These are phyloP conservation scores for Chaetoceros muelleri DNA, from an alignment of 108 stramenopile species.

Conservation along the genomic window DNA sequence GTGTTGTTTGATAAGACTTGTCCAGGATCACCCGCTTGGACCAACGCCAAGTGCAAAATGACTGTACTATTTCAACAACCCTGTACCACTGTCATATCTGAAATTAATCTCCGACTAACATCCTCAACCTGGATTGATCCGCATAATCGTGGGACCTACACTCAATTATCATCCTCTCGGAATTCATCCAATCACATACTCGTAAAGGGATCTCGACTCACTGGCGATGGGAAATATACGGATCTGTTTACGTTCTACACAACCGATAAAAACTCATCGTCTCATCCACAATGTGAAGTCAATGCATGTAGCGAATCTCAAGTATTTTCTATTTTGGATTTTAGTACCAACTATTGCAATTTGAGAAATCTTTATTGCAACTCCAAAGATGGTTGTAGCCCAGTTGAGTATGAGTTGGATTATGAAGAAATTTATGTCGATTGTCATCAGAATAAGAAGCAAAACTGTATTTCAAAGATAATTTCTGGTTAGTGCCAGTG, in stretches of 20 bases:
- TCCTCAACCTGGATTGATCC: background rate
- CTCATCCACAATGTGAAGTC: too few species aligned
- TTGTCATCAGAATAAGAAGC: background rate
- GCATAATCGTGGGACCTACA: background rate
- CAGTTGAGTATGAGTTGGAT: background rate
- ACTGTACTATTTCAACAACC: background rate
- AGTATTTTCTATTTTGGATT: background rate
- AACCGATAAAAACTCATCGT: background rate
- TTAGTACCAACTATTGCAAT: background rate
- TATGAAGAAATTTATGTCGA: background rate
- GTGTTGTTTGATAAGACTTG: background rate
- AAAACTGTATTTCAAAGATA: background rate
- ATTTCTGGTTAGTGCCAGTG: too few species aligned
- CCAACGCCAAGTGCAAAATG: background rate
- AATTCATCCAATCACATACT: too few species aligned
- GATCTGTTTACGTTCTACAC: background rate
- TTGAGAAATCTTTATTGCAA: background rate
- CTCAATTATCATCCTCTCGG: background rate
- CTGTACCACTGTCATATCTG: background rate
- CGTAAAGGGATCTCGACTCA: background rate
- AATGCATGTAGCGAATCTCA: background rate
- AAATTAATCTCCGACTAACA: background rate
- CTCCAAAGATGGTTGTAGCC: background rate
- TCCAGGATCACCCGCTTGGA: background rate
- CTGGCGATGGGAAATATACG: background rate